These are phyloP conservation scores for Stagonosporopsis rhizophila DNA, from an alignment of 2,329 filamentous ascomycete species.

Conservation along the genomic window DNA sequence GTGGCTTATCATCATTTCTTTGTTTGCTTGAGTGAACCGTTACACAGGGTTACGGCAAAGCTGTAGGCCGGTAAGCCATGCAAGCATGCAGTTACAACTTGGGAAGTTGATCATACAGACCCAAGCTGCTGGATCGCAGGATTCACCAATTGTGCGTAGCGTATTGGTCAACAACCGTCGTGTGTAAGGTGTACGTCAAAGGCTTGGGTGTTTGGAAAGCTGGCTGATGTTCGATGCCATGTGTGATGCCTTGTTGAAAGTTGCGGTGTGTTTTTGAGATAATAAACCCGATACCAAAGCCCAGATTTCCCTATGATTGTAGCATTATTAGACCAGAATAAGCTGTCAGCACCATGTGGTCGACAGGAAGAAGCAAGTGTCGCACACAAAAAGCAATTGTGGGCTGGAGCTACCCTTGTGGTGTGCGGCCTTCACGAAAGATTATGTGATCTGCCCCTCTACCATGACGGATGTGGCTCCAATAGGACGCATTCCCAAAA, in stretches of 20 bases:
- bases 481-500: too few relatives aligned
- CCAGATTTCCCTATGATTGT: not conserved
- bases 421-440: too few relatives aligned
- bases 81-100: not conserved
- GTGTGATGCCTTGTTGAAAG: not conserved
- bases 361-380: not conserved
- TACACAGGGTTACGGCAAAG: conserved; percentile 16
- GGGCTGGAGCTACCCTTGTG: too few relatives aligned
- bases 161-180: not conserved
- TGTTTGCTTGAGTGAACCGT: conserved; percentile 1
- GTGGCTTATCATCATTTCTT: not conserved
- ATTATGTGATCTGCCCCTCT: too few relatives aligned
- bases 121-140: not conserved
- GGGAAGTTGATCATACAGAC: not conserved
- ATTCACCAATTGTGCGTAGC: not conserved
- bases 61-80: not conserved
- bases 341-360: not conserved
- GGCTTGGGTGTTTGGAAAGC: not conserved
- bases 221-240: not conserved
- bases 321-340: not conserved
- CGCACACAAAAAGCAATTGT: not conserved
- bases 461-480: too few relatives aligned
- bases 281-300: too few relatives aligned
- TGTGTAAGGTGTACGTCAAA: not conserved
- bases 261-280: not conserved